Base-by-base conservation (phyloP, 805 yeast genomes). In the Nakazawaea anatomiae region DNA sequence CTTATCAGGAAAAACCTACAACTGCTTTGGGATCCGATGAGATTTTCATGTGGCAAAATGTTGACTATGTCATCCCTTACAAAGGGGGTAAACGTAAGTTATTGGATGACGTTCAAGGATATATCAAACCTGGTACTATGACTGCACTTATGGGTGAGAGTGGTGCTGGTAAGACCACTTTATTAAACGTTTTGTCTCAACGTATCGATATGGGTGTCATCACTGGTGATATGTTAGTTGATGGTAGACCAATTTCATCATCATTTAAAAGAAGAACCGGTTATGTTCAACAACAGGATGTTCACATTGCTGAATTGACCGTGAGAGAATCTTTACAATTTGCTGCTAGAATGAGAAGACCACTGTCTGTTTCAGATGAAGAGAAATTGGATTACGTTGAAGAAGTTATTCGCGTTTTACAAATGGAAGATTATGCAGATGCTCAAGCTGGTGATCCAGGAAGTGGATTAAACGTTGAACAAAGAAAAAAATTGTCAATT, bases 271-370 rank as follows among this genome's bases (percentile, higher is more conserved):
- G 78, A 58, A 61, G 72, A 52, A 72, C 73, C 34, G 81, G 80
- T 40, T 77, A 75, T 54, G 82, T 77, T 32, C 79, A 77, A 57
- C 82, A 76, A 57, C 79, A 76, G 56, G 82, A 76, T 65, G 61
- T 75, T 12, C 78, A 74, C 49, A 57, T 75, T 47, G 68, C 71
- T 18, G 66, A 71, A 50, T 59, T 73, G 25, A 73, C 80, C n/a
- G 80, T 76, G 18, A 59, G 76, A 45, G 81, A 76, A 55, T 68
- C 78, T 0, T 62, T 76, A 34, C 65, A 64, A 48, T 73, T 73
- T 54, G 70, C 77, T 4, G 75, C 77, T 27, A 54, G 63, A 25
- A 60, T 75, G 53, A 62, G 78, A 56, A 70, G 74, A 52, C 60
- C 75, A 4, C 56, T 58, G 4, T 52, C 62, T 9, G 67, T 72